A percentile compares a stretch with the other conserved stretches of the same genome.
These are phyloP conservation scores for Suillus luteus DNA, from an alignment of 768 basidiomycete species.

Conservation along the genomic window DNA sequence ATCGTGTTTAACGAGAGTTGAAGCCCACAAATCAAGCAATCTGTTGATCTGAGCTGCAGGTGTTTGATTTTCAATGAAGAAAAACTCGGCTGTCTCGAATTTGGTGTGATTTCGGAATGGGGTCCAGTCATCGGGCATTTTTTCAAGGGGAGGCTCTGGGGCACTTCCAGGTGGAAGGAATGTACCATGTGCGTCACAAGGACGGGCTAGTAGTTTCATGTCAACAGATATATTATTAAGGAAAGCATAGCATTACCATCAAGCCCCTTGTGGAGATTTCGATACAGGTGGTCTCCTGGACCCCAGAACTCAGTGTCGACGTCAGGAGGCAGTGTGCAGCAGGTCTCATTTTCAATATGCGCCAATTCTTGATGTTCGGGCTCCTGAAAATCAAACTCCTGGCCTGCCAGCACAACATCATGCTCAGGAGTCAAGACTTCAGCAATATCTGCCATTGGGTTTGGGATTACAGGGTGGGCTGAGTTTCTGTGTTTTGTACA, in stretches of 20 bases:
- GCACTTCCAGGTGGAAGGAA: neutral
- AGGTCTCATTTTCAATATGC: neutral
- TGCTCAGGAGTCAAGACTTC: neutral
- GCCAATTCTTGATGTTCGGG: neutral
- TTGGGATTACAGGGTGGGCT: neutral
- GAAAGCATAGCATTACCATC: neutral
- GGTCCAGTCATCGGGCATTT: neutral
- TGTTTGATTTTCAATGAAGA: too few relatives aligned
- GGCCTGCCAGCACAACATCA: neutral
- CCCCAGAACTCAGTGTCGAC: conserved; percentile 1
- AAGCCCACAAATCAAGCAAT: too few relatives aligned
- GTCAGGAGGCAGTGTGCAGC: neutral
- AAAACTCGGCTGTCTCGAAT: too few relatives aligned
- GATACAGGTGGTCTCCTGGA: neutral
- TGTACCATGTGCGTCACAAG: neutral
- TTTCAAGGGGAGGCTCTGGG: neutral
- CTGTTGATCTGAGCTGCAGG: too few relatives aligned
- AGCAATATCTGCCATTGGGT: neutral
- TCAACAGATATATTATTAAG: neutral
- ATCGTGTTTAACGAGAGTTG: too few relatives aligned
- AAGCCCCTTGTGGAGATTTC: neutral
- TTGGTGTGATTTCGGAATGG: too few relatives aligned
- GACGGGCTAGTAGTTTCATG: neutral
- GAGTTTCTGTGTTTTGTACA: neutral
- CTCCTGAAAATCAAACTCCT: neutral